Conservation (phyloP, 352 stramenopile genomes). For the Phytophthora idaei region DNA sequence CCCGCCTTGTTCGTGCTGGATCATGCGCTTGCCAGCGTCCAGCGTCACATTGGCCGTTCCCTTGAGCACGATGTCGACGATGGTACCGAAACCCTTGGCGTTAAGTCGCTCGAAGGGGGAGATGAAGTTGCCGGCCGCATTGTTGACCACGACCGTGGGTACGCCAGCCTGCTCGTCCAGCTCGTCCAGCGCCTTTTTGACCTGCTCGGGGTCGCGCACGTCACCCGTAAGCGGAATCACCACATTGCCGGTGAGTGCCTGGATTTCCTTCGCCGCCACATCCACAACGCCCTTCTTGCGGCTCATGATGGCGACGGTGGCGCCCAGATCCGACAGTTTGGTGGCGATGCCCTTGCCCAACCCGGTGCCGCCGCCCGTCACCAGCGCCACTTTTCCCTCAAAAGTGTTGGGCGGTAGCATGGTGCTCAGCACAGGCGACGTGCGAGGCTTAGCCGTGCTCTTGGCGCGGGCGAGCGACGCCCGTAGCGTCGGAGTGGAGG, state of each 20-base stretch:
- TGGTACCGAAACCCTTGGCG: slow-evolving; percentile 95
- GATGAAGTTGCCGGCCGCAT: slow-evolving; percentile 96
- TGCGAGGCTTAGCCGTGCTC: slow-evolving; percentile 32
- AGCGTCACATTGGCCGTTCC: slow-evolving; percentile 86
- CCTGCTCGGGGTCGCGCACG: slow-evolving; percentile 90
- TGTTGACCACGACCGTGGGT: slow-evolving; percentile 83
- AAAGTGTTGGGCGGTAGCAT: slow-evolving; percentile 79
- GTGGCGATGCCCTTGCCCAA: slow-evolving; percentile 95
- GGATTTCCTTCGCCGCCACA: slow-evolving; percentile 78
- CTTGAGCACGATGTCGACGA: slow-evolving; percentile 96
- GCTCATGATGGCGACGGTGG: slow-evolving; percentile 95
- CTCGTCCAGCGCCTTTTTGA: slow-evolving; percentile 84
- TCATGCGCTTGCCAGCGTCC: slow-evolving; percentile 81
- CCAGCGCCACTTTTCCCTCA: slow-evolving; percentile 87
- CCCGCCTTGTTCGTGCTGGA: slow-evolving; percentile 71
- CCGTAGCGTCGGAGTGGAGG: slow-evolving; percentile 2
- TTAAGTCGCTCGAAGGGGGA: slow-evolving; percentile 90
- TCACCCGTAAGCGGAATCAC: slow-evolving; percentile 83
- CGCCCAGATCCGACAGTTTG: slow-evolving; percentile 93
- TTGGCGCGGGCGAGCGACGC: slow-evolving; percentile 16
- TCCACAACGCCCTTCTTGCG: slow-evolving; percentile 92
- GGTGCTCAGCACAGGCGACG: slow-evolving; percentile 46
- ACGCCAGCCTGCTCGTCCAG: slow-evolving; percentile 68
- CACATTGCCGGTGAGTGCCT: slow-evolving; percentile 60
- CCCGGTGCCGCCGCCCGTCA: slow-evolving; percentile 95